Base-by-base conservation (phyloP, 106 monocot genomes). In the Iris macrosiphon region DNA sequence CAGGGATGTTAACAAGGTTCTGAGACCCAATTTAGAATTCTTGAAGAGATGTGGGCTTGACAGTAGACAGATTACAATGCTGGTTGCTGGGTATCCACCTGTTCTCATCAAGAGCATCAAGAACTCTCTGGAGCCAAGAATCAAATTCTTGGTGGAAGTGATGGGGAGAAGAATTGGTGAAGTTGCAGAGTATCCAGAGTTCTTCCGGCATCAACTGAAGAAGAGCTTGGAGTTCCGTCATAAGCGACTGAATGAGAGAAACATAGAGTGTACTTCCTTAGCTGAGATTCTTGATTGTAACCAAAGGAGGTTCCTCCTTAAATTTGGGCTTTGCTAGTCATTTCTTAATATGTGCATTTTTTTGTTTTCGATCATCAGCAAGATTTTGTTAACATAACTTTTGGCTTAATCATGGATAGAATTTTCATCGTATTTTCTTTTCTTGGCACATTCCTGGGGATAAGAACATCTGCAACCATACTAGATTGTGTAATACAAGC, bases 31-130 rank as follows among this genome's bases (percentile, higher is more conserved):
- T 58, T 41, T 82, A n/a, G 63, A 24, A 23, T 96, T 77, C 57
- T 45, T 89, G 62, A 76, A 30, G 58, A 38, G 49, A 34, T 67
- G 62, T 37, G 82, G 95, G 16, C 86, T 89, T 35, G 64, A 61
- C 40, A 52, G 41, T n/a, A 61, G 49, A 23, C 68, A 96, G 66
- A 63, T 96, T 16, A 65, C 62, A 16, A 15, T 52, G 22, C 20
- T 90, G 48, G 86, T 89, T 17, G 41, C 69, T 43, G 79, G 86
- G 13, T 89, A 96, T 67, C 89, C 95, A 4, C 89, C 82, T 48
- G 55, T 96, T 52, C 57, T 96, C 41, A 85, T 95, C 61, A 95
- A 89, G 74, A 89, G 95, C 27, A 68, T 85, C 9, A 77, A 67
- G 63, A 77, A 95, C 52, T 95, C 82, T 12, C 29, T 89, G 29